phyloP scores from a whole-genome alignment of 352 stramenopile species.

The Phytophthora citrophthora region DNA sequence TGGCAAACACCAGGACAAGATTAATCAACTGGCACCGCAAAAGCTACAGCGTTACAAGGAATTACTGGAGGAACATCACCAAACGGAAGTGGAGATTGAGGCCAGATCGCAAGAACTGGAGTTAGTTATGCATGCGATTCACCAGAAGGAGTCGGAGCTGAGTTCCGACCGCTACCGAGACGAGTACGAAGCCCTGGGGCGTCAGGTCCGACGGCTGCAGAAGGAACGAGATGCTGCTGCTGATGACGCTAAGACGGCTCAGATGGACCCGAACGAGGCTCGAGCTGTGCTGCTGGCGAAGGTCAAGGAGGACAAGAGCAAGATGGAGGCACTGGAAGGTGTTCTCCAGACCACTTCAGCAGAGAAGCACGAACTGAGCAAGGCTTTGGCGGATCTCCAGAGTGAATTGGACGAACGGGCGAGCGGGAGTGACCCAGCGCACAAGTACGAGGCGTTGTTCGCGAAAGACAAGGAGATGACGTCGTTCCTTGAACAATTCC shows the following conservation, averaged over 20 bases:
- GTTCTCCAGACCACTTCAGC: slow-evolving; percentile 55
- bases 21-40: slow-evolving; percentile 89
- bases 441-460: slow-evolving; percentile 91
- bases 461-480: slow-evolving; percentile 94
- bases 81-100: slow-evolving; percentile 81
- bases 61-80: slow-evolving; percentile 73
- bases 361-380: slow-evolving; percentile 65
- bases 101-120: slow-evolving; percentile 69
- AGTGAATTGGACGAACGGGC: slow-evolving; percentile 70
- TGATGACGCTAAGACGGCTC: slow-evolving; percentile 82
- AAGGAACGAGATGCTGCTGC: slow-evolving; percentile 82
- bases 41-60: slow-evolving; percentile 86
- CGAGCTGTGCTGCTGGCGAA: slow-evolving; percentile 82
- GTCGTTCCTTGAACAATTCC: slow-evolving; percentile 86
- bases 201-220: slow-evolving; percentile 67
- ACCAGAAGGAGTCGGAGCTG: slow-evolving; percentile 78
- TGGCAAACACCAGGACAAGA: slow-evolving; percentile 83
- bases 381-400: slow-evolving; percentile 60
- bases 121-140: slow-evolving; percentile 74
- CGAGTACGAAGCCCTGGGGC: slow-evolving; percentile 79
- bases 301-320: slow-evolving; percentile 88
- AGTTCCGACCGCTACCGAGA: slow-evolving; percentile 74
- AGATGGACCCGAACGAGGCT: slow-evolving; percentile 91
- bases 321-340: slow-evolving; percentile 79
- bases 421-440: slow-evolving; percentile 69